Conservation (phyloP, 805 yeast species). For the Tetrapisispora taiwanensis region DNA sequence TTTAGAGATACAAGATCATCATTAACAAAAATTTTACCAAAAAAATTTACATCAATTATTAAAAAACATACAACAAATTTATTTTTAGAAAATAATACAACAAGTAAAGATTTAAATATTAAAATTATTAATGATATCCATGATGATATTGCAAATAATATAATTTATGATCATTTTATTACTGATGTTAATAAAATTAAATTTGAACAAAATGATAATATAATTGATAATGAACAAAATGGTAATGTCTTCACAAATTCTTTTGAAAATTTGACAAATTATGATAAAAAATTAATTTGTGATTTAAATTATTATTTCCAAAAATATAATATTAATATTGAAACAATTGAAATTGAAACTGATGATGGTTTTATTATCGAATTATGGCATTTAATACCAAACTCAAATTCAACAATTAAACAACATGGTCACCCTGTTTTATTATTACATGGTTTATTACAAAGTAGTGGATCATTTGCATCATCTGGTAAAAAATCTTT, state of each 20-base stretch:
- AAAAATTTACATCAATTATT: background rate
- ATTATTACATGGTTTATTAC: constrained; percentile 77
- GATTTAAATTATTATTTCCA: constrained; percentile 61
- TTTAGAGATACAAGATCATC: constrained; percentile 25
- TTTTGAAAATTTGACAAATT: constrained; percentile 10
- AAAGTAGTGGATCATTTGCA: constrained; percentile 76
- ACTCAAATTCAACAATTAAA: constrained; percentile 11
- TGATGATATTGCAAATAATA: constrained; percentile 20
- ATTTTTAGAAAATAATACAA: background rate
- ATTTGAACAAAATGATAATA: background rate
- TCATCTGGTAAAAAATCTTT: constrained; percentile 71
- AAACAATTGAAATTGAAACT: constrained; percentile 53
- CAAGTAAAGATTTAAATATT: background rate
- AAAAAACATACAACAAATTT: constrained; percentile 1
- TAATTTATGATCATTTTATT: constrained; percentile 24
- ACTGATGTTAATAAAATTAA: constrained; percentile 7
- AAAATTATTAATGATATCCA: constrained; percentile 9
- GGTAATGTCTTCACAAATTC: background rate
- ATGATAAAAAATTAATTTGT: constrained; percentile 32
- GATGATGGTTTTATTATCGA: constrained; percentile 69
- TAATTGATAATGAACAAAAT: background rate
- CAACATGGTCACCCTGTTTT: constrained; percentile 50
- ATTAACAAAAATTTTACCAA: constrained; percentile 10
- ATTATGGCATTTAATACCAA: constrained; percentile 39
- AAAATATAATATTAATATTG: constrained; percentile 49